Percentiles rank a stretch among this genome's conserved stretches.
Evolutionary conservation across 805 yeast species (phyloP).

Genomic region (Candida berthetii): DNA sequence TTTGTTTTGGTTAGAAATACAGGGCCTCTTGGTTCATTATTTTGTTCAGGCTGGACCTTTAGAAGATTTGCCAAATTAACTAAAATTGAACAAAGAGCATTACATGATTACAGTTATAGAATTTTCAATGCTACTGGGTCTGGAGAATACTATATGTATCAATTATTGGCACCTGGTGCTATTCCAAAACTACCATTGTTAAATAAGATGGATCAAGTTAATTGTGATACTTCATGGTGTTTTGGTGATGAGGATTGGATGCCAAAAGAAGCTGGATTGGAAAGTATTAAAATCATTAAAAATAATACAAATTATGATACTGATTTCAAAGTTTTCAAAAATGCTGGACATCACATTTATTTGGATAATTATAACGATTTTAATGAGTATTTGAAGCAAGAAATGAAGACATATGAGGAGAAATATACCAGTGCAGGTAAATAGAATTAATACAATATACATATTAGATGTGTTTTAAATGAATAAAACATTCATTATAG

Average conservation of each 20-base stretch:
- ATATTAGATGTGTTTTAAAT: too few relatives aligned
- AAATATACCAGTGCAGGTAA: too few relatives aligned
- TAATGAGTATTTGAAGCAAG: constrained; percentile 41
- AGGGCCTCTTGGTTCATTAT: constrained; percentile 77
- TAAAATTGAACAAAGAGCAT: constrained; percentile 34
- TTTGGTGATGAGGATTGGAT: constrained; percentile 82
- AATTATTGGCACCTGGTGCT: constrained; percentile 86
- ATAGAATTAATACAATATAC: too few relatives aligned
- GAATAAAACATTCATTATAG: too few relatives aligned
- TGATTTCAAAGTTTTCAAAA: constrained; percentile 35
- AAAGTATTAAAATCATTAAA: constrained; percentile 22
- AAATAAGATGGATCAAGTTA: constrained; percentile 32
- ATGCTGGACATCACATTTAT: constrained; percentile 77
- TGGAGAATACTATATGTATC: constrained; percentile 88
- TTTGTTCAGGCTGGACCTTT: constrained; percentile 86
- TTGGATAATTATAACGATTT: constrained; percentile 56
- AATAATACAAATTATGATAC: constrained; percentile 17
- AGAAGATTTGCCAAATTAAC: constrained; percentile 66
- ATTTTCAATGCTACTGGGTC: constrained; percentile 86
- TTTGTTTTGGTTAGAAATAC: constrained; percentile 71
- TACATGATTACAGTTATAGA: constrained; percentile 78
- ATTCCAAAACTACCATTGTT: constrained; percentile 73
- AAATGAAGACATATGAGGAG: constrained; percentile 35
- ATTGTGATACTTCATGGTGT: constrained; percentile 70
- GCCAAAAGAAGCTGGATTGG: constrained; percentile 32